Conservation (phyloP, 2,329 filamentous ascomycete species). For the Colletotrichum phormii region DNA sequence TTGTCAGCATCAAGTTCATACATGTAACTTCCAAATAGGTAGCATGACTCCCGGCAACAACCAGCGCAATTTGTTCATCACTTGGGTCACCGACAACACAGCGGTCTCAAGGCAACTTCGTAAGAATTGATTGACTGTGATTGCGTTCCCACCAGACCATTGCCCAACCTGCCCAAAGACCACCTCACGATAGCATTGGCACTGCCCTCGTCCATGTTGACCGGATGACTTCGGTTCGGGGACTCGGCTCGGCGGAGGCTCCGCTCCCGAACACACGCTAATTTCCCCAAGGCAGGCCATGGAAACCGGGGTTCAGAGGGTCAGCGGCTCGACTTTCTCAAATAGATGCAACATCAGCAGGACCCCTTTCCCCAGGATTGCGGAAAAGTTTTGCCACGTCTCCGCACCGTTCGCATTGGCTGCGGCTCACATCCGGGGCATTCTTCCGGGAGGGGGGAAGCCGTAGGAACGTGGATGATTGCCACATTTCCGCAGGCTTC, state of each 20-base stretch:
- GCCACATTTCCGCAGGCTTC: slow-evolving; percentile 16
- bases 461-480: not conserved
- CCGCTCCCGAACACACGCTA: not conserved
- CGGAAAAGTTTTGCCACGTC: slow-evolving; percentile 14
- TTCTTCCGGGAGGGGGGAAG: not conserved
- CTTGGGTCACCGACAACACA: not conserved
- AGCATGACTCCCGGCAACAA: too few species aligned
- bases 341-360: not conserved
- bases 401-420: not conserved
- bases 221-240: not conserved
- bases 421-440: not conserved
- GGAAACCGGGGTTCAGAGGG: not conserved
- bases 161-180: not conserved
- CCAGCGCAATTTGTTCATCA: not conserved
- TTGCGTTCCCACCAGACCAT: not conserved
- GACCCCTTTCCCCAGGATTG: slow-evolving; percentile 9
- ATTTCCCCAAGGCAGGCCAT: not conserved
- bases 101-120: too few species aligned
- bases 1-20: not conserved
- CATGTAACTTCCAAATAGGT: not conserved
- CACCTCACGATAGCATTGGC: not conserved
- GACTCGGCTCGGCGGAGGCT: not conserved
- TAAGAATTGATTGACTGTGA: not conserved
- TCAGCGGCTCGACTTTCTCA: slow-evolving; percentile 8
- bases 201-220: not conserved